phyloP scores from a whole-genome alignment of 345 rosid genomes.

The Gossypium stocksii region DNA sequence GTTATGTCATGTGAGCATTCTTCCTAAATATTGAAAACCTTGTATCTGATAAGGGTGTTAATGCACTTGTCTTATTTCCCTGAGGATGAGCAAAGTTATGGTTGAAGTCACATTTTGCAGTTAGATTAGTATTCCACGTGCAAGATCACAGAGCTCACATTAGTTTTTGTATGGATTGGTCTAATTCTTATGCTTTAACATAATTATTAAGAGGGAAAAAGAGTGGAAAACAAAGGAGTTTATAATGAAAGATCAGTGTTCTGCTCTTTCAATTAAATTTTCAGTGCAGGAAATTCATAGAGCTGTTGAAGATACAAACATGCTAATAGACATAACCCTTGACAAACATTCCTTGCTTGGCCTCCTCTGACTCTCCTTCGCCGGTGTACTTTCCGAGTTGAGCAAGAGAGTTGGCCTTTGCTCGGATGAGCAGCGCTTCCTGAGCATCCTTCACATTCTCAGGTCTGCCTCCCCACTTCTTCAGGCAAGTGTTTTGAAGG shows the following conservation, averaged over 20 bases:
- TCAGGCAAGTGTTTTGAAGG: constrained; percentile 85
- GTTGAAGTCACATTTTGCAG: not conserved
- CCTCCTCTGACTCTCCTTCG: constrained; percentile 84
- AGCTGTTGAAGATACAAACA: not conserved
- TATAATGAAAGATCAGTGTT: not conserved
- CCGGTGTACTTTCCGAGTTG: constrained; percentile 93
- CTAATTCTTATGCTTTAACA: not conserved
- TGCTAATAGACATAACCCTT: constrained; percentile 68
- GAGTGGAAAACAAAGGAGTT: not conserved
- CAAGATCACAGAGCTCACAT: not conserved
- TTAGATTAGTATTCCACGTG: not conserved
- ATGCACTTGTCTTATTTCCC: not conserved
- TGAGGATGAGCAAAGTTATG: not conserved
- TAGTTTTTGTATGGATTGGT: not conserved
- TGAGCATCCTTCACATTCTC: constrained; percentile 89
- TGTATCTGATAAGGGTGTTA: not conserved
- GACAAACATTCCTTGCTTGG: constrained; percentile 86
- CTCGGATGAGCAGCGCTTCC: constrained; percentile 58
- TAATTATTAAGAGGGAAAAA: not conserved
- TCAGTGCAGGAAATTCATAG: constrained; percentile 1
- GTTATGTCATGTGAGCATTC: not conserved
- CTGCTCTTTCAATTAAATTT: constrained; percentile 2
- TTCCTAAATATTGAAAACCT: not conserved
- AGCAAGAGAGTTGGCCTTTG: constrained; percentile 84
- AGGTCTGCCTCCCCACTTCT: constrained; percentile 80